phyloP scores from a whole-genome alignment of 1,284 basidiomycete species.

The Malassezia nana region DNA sequence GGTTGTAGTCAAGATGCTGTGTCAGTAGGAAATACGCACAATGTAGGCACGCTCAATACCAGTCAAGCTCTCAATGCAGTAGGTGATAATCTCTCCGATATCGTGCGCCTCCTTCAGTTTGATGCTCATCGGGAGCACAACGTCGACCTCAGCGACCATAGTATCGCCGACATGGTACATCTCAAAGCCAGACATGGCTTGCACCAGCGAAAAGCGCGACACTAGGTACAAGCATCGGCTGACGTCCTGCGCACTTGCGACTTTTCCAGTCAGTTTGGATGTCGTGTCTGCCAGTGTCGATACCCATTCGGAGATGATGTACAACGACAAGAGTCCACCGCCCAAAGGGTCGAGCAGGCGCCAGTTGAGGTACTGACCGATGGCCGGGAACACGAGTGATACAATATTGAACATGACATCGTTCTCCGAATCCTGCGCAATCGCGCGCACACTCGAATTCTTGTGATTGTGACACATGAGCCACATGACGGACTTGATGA shows the following conservation, averaged over 20 bases:
- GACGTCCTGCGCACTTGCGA: conserved; percentile 30
- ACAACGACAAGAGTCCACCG: conserved; percentile 25
- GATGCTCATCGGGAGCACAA: conserved; percentile 37
- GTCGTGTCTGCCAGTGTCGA: conserved; percentile 38
- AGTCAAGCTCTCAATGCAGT: conserved; percentile 35
- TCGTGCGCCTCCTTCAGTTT: conserved; percentile 45
- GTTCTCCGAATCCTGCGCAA: conserved; percentile 53
- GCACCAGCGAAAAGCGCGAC: conserved; percentile 38
- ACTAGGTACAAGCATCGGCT: conserved; percentile 40
- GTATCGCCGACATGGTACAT: conserved; percentile 45
- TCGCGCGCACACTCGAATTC: conserved; percentile 48
- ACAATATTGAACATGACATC: conserved; percentile 55
- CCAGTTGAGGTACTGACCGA: conserved; percentile 32
- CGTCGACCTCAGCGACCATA: conserved; percentile 42
- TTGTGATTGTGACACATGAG: conserved; percentile 48
- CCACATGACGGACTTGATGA: conserved; percentile 53
- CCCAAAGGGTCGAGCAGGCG: conserved; percentile 43
- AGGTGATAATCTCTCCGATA: conserved; percentile 40
- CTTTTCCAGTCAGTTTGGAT: conserved; percentile 36
- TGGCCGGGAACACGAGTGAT: conserved; percentile 54
- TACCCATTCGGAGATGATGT: conserved; percentile 44
- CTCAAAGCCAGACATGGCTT: conserved; percentile 40
- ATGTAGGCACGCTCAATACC: conserved; percentile 38
- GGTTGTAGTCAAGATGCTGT: conserved; percentile 39
- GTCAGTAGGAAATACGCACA: neutral